These are phyloP conservation scores for Plectosphaerella sp. DNA, from an alignment of 2,329 filamentous ascomycete genomes.

Conservation along the genomic window DNA sequence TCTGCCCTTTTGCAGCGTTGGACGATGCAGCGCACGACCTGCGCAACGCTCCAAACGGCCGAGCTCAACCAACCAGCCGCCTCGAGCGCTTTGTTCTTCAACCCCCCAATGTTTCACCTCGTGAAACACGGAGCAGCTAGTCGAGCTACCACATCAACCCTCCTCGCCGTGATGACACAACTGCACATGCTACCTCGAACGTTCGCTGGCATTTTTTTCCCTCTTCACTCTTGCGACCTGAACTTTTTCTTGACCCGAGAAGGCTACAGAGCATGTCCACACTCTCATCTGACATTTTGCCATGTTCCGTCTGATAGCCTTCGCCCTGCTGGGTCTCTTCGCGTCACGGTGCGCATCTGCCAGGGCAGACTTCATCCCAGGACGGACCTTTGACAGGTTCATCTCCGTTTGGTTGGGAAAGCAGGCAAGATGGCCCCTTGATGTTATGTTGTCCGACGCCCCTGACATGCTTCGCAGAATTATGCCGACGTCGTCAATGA, in stretches of 20 bases:
- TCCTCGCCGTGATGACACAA: no score
- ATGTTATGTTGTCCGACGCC: not conserved
- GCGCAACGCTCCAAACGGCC: no score
- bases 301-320: constrained; percentile 4
- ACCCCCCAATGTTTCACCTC: not conserved
- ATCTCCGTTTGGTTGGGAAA: constrained; percentile 42
- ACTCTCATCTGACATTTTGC: not conserved
- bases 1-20: no score
- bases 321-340: not conserved
- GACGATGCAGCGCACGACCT: no score
- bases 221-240: no score
- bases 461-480: constrained; percentile 26
- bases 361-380: constrained; percentile 17
- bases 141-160: no score
- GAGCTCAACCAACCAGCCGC: no score
- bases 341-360: not conserved
- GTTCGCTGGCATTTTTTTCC: no score
- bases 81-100: not conserved
- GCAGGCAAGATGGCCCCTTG: constrained; percentile 20
- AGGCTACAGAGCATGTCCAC: constrained; percentile 1
- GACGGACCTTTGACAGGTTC: constrained; percentile 34
- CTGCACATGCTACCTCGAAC: no score
- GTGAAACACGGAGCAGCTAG: not conserved
- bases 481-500: constrained; percentile 35
- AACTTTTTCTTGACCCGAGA: no score